These are phyloP conservation scores for Senna tora DNA, from an alignment of 306 rosid genomes.

Conservation along the genomic window DNA sequence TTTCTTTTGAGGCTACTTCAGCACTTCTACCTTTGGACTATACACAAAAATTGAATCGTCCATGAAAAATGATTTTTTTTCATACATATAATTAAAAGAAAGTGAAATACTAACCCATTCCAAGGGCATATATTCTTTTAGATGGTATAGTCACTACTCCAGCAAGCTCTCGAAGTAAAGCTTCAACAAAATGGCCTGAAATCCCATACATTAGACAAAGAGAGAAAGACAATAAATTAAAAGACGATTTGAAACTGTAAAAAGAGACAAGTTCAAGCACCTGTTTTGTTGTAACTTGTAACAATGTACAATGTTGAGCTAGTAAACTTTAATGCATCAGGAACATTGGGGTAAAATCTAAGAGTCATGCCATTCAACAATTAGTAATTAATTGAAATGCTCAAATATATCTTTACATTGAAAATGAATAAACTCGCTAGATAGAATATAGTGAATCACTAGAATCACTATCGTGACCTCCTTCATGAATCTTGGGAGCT, in stretches of 20 bases:
- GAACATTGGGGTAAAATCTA: constrained; percentile 77
- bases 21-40: constrained; percentile 81
- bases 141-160: constrained; percentile 79
- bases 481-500: too few species aligned
- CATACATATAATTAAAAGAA: constrained; percentile 7
- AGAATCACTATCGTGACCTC: too few species aligned
- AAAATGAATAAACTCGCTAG: too few species aligned
- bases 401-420: too few species aligned
- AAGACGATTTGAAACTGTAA: too few species aligned
- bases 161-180: constrained; percentile 76
- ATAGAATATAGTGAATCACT: too few species aligned
- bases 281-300: constrained; percentile 90
- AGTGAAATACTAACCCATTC: constrained; percentile 56
- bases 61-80: constrained; percentile 5
- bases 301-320: constrained; percentile 80
- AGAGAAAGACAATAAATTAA: too few species aligned
- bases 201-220: constrained; percentile 11
- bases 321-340: constrained; percentile 77
- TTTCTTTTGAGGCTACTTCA: constrained; percentile 78
- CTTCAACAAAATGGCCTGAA: constrained; percentile 81
- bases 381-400: too few species aligned
- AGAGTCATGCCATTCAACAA: constrained; percentile 28
- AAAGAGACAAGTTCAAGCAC: constrained; percentile 39
- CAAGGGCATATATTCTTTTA: constrained; percentile 80
- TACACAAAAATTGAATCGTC: constrained; percentile 33